Base-by-base conservation (phyloP, 2,329 filamentous ascomycete genomes). In the Epichloe baconii region DNA sequence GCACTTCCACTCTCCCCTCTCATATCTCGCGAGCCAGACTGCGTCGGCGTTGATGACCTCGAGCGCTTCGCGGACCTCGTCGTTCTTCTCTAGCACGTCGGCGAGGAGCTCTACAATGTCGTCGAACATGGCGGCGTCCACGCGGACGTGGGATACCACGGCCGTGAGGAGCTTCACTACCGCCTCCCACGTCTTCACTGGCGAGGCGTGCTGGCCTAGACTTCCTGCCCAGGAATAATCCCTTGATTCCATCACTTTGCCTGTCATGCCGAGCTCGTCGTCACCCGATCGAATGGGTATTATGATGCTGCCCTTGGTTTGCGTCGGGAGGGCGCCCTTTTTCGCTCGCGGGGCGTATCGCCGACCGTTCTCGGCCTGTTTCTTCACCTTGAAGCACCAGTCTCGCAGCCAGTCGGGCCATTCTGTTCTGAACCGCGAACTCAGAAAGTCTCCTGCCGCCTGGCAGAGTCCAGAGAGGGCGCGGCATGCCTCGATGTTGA, bases 391-490 rank as follows among this genome's bases (percentile, higher is more conserved):
- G 44, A 59, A 62, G 55, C 69, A 77, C 76, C 71, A 82, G 50
- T 61, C 65, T 12, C 68, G 67, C 49, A 83, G 68, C 23, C 80
- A 67, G 15, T 74, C 70, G 49, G 66, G 69, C 84, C 86, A 96
- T 52, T 88, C 82, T 4, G 78, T 79, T 62, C 85, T 80, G 54
- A 96, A 79, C 6, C 93, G 75, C 0, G 79, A 81, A 36, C 77
- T 74, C 68, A 97, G 79, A 62, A 98, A 98, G 54, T 88, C 82
- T 0, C 89, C 87, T 0, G 88, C 87, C 45, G 79, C 72, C 51
- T 72, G 70, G 62, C 88, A 94, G 52, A 96, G 75, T 11, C 76
- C 71, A 2, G 72, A 72, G 3, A 97, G 71, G 0, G 87, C 78
- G 14, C 81, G 74, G 53, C 88, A 82, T 5, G 88, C 83, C 15